Percentiles rank a stretch among this genome's conserved stretches.
These are phyloP conservation scores for Mortierella sp. DNA, from an alignment of 371 early-diverging fungal genomes.

Conservation along the genomic window DNA sequence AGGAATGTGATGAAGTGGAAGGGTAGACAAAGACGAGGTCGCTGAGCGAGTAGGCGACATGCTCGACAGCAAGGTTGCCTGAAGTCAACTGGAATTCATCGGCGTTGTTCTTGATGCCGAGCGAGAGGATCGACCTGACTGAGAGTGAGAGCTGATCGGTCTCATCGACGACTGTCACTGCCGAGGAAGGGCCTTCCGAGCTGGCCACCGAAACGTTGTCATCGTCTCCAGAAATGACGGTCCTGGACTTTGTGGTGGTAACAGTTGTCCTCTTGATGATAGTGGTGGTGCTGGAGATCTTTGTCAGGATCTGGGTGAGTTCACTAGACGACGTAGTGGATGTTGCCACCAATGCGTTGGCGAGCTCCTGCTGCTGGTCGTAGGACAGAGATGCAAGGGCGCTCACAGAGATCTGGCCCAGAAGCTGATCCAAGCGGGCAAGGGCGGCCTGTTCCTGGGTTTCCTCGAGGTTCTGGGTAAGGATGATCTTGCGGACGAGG, in stretches of 20 bases:
- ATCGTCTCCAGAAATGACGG: conserved; percentile 23
- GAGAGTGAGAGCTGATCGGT: conserved; percentile 52
- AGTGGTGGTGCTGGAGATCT: conserved; percentile 24
- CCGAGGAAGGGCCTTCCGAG: conserved; percentile 51
- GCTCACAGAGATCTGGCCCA: conserved; percentile 42
- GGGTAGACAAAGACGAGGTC: conserved; percentile 87
- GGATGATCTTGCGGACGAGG: conserved; percentile 45
- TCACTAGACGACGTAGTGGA: conserved; percentile 15
- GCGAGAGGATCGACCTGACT: conserved; percentile 47
- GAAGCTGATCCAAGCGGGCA: conserved; percentile 34
- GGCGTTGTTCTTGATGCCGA: conserved; percentile 34
- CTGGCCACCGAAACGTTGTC: conserved; percentile 41
- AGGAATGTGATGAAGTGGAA: conserved; percentile 60
- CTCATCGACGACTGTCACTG: conserved; percentile 52
- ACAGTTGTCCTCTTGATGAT: conserved; percentile 14
- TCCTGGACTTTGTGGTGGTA: too few relatives aligned
- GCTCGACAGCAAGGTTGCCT: conserved; percentile 77
- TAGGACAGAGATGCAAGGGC: conserved; percentile 28
- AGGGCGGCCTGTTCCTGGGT: conserved; percentile 41
- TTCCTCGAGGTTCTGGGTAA: conserved; percentile 39
- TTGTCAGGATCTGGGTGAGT: conserved; percentile 25
- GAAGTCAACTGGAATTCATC: conserved; percentile 55
- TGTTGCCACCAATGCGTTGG: conserved; percentile 25
- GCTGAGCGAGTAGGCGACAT: conserved; percentile 80
- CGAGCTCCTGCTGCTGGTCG: conserved; percentile 37